These are phyloP conservation scores for Coleophoma cylindrospora DNA, from an alignment of 2,329 filamentous ascomycete species.

Conservation along the genomic window DNA sequence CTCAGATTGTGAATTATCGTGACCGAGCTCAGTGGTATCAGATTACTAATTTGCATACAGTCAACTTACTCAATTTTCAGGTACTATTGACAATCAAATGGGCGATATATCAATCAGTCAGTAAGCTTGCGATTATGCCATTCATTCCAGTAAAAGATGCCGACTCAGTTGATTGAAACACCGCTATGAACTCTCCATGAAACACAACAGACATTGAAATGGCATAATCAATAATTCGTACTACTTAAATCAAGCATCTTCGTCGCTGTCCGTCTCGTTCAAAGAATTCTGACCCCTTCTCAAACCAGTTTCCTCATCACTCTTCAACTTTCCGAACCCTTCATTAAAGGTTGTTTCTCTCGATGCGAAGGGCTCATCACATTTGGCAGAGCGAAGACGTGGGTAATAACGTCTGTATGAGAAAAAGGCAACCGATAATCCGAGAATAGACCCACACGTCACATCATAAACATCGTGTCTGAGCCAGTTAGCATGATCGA, in stretches of 20 bases:
- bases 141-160: too few relatives aligned
- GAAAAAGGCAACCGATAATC: constrained; percentile 56
- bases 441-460: constrained; percentile 53
- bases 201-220: too few relatives aligned
- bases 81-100: too few relatives aligned
- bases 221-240: too few relatives aligned
- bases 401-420: constrained; percentile 64
- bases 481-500: background rate
- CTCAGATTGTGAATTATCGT: too few relatives aligned
- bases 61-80: too few relatives aligned
- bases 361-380: constrained; percentile 51
- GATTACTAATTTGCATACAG: too few relatives aligned
- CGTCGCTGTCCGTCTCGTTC: background rate
- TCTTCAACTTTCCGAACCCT: constrained; percentile 25
- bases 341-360: constrained; percentile 21
- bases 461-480: constrained; percentile 67
- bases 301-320: constrained; percentile 22
- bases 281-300: background rate
- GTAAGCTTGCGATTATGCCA: too few relatives aligned
- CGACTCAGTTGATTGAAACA: too few relatives aligned
- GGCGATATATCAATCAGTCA: too few relatives aligned
- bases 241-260: background rate
- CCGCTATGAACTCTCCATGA: too few relatives aligned
- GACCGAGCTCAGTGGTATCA: too few relatives aligned
- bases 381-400: constrained; percentile 42